Percentiles rank a stretch among this genome's conserved stretches.
Conservation (phyloP, 2,329 filamentous ascomycete species). For the Colletotrichum navitas region DNA sequence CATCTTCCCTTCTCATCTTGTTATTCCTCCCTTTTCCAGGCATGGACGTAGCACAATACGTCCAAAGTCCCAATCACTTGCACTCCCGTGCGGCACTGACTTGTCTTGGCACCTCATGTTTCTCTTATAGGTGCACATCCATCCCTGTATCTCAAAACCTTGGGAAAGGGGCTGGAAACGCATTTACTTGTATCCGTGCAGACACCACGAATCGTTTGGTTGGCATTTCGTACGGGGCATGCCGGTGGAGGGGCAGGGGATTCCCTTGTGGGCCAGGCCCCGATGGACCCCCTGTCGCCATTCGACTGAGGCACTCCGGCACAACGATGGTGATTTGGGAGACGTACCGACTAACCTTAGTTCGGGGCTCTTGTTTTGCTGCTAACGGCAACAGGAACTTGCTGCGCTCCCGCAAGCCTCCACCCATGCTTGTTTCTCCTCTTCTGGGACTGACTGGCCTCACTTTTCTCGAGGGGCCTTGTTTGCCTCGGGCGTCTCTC, state of each 20-base stretch:
- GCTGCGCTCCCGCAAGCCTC: slow-evolving; percentile 8
- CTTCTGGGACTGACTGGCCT: slow-evolving; percentile 7
- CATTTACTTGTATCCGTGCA: neutral
- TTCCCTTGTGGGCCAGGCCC: slow-evolving; percentile 13
- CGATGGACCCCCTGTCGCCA: slow-evolving; percentile 22
- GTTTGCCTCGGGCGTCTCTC: neutral
- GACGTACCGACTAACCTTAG: slow-evolving; percentile 34
- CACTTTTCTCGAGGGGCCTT: neutral
- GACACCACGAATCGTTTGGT: neutral
- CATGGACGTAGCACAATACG: neutral
- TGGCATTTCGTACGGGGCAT: neutral
- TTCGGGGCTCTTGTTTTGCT: slow-evolving; percentile 15
- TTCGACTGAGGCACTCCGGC: slow-evolving; percentile 34
- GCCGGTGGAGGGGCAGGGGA: neutral
- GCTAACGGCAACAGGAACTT: slow-evolving; percentile 28
- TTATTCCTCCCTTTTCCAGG: neutral
- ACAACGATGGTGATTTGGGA: slow-evolving; percentile 20
- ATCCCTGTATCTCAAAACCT: neutral
- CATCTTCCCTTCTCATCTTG: neutral
- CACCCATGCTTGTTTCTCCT: slow-evolving; percentile 8
- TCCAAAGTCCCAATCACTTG: neutral
- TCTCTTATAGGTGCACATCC: neutral
- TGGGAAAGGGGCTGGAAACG: neutral
- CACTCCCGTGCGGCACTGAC: slow-evolving; percentile 8
- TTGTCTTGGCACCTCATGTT: slow-evolving; percentile 25